phyloP scores from a whole-genome alignment of 768 basidiomycete genomes.

The Calocybe gangraenosa region DNA sequence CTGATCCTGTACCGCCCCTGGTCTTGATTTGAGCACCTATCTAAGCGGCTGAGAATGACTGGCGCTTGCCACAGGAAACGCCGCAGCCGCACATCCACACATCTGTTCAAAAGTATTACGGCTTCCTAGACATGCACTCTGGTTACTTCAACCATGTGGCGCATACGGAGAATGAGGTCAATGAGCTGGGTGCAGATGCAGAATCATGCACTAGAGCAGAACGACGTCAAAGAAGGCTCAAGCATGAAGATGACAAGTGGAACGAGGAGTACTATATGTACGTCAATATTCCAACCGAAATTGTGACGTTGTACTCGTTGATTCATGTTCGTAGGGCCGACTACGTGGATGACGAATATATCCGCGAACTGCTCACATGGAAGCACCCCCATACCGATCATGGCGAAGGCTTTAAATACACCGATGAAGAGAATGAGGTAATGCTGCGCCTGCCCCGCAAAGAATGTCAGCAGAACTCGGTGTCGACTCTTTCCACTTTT shows the following conservation, averaged over 20 bases:
- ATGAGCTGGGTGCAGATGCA: conserved; percentile 67
- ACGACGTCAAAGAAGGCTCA: conserved; percentile 47
- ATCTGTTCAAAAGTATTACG: conserved; percentile 53
- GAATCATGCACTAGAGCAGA: conserved; percentile 51
- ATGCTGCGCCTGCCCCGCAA: conserved; percentile 58
- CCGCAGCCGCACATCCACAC: conserved; percentile 39
- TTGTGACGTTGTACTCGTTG: background rate
- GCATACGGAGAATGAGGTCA: conserved; percentile 79
- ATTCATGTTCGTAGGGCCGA: conserved; percentile 56
- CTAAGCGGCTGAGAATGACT: conserved; percentile 72
- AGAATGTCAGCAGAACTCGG: conserved; percentile 38
- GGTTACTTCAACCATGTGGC: conserved; percentile 72
- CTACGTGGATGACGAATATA: conserved; percentile 71
- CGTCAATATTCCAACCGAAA: conserved; percentile 13
- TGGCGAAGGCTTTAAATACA: conserved; percentile 44
- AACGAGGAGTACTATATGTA: conserved; percentile 85
- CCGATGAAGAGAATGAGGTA: conserved; percentile 64
- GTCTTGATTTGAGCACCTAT: conserved; percentile 1
- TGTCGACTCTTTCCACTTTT: background rate
- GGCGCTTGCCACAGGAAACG: conserved; percentile 68
- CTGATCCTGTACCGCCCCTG: conserved; percentile 1
- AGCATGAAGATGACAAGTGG: conserved; percentile 74
- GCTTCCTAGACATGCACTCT: conserved; percentile 70
- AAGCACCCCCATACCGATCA: conserved; percentile 43
- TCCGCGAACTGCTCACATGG: conserved; percentile 69